Conservation (phyloP, 2,329 filamentous ascomycete genomes). For the Pestalotiopsis sp. region DNA sequence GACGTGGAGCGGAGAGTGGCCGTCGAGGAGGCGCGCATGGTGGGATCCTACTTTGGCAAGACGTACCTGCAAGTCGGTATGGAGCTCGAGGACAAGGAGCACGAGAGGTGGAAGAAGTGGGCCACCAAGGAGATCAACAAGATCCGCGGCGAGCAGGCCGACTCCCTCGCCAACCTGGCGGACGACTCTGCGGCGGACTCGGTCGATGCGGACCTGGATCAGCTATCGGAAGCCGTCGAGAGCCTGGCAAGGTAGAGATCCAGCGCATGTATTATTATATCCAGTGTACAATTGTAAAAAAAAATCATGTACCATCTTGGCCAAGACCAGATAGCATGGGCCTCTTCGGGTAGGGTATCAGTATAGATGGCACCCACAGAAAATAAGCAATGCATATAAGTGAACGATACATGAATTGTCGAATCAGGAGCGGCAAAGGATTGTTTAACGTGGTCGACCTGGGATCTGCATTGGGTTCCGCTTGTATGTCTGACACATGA, state of each 20-base stretch:
- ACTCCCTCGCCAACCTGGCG: constrained; percentile 26
- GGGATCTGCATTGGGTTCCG: not conserved
- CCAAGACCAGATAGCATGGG: not conserved
- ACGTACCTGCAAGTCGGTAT: constrained; percentile 74
- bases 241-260: not conserved
- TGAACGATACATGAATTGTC: not conserved
- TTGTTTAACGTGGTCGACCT: not conserved
- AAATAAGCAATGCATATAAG: not conserved
- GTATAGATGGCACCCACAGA: not conserved
- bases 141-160: constrained; percentile 23
- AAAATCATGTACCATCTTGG: constrained; percentile 2
- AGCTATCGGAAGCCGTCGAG: constrained; percentile 10
- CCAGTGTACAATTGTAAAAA: constrained; percentile 7
- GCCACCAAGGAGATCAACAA: constrained; percentile 25
- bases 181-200: constrained; percentile 16
- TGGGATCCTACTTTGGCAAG: constrained; percentile 87
- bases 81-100: constrained; percentile 76
- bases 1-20: constrained; percentile 83
- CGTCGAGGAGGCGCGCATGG: constrained; percentile 80
- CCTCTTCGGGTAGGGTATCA: not conserved
- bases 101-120: constrained; percentile 74
- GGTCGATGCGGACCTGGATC: constrained; percentile 8
- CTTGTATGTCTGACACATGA: too few species aligned
- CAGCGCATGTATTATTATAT: constrained; percentile 3
- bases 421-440: too few species aligned